phyloP scores from a whole-genome alignment of 208 protist species.

The Zelonia costaricensis region DNA sequence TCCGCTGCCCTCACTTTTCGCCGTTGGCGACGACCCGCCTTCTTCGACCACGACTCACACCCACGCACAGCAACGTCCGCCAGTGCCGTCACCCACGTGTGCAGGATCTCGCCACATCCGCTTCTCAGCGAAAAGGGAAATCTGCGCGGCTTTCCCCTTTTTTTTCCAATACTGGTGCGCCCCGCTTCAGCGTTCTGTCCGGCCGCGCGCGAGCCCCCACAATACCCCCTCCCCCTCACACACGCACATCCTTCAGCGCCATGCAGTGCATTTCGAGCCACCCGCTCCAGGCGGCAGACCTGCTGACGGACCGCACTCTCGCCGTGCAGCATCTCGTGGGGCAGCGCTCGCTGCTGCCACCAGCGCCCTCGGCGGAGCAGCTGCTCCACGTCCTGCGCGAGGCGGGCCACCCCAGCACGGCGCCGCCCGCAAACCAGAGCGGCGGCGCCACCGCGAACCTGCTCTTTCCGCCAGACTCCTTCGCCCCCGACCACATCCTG shows the following conservation, averaged over 20 bases:
- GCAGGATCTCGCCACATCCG: not conserved
- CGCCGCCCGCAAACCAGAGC: not conserved
- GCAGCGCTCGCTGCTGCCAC: conserved; percentile 37
- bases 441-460: not conserved
- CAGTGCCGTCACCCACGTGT: no score
- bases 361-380: conserved; percentile 27
- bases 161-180: no score
- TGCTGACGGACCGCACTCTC: conserved; percentile 15
- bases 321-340: conserved; percentile 23
- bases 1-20: no score
- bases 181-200: no score
- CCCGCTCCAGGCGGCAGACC: not conserved
- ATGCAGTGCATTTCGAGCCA: conserved; percentile 20
- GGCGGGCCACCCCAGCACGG: conserved; percentile 4
- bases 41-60: no score
- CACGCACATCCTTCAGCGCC: no score
- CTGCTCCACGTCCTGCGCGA: conserved; percentile 20
- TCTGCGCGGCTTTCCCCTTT: no score
- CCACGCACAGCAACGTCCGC: no score
- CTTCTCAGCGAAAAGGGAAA: not conserved
- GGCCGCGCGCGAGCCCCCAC: no score
- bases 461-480: not conserved
- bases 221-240: not conserved
- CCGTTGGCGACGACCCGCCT: no score
- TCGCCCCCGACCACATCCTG: not conserved